Conservation (phyloP, 2,329 filamentous ascomycete species). For the Cordyceps militaris region DNA sequence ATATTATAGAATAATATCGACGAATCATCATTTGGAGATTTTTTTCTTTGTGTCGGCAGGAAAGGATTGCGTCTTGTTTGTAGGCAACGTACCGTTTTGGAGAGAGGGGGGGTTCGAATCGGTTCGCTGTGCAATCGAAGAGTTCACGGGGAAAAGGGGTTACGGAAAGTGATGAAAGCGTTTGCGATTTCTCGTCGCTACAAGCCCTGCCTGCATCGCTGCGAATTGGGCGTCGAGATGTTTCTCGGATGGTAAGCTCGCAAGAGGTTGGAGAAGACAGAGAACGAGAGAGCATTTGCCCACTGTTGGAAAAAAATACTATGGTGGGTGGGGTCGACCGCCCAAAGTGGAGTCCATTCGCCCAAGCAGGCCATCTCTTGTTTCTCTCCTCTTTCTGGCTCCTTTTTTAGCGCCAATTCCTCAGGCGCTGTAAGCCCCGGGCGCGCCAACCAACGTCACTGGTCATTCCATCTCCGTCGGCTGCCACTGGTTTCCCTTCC, state of each 20-base stretch:
- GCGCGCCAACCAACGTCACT: not conserved
- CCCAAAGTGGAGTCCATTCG: not conserved
- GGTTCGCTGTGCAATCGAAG: not conserved
- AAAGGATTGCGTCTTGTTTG: not conserved
- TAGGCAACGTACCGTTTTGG: conserved; percentile 14
- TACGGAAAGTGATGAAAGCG: not conserved
- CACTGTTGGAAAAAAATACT: no score
- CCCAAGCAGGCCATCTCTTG: not conserved
- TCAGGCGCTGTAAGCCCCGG: not conserved
- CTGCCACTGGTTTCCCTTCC: conserved; percentile 2
- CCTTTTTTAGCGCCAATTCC: not conserved
- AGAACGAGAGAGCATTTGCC: no score
- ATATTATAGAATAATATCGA: conserved; percentile 18
- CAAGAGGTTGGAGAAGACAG: not conserved
- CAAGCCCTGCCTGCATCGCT: no score
- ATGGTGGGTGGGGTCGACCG: conserved; percentile 3
- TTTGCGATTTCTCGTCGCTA: no score
- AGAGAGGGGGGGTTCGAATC: not conserved
- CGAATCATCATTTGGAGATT: conserved; percentile 34
- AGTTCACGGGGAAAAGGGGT: not conserved
- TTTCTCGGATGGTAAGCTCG: no score
- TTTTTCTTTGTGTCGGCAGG: not conserved
- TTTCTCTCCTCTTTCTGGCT: no score
- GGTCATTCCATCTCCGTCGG: conserved; percentile 4
- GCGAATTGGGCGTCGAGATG: no score